These are phyloP conservation scores for Firmiana major DNA, from an alignment of 345 rosid genomes.

Conservation along the genomic window DNA sequence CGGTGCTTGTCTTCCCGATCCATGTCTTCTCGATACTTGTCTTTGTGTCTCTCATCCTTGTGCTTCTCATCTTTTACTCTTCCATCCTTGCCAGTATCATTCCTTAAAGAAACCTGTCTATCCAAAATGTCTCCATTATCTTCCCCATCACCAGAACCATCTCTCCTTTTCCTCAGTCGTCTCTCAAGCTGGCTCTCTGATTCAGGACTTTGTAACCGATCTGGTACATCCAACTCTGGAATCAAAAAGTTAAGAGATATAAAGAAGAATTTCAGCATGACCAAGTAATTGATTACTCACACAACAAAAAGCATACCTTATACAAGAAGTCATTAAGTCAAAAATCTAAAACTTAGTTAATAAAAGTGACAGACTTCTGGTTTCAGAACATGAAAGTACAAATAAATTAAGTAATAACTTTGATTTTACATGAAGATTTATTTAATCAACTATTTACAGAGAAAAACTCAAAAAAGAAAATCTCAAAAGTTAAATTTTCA, in stretches of 20 bases:
- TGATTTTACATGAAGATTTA: not conserved
- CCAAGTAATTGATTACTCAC: not conserved
- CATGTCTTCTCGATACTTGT: slow-evolving; percentile 43
- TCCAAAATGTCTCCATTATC: slow-evolving; percentile 51
- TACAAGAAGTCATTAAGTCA: not conserved
- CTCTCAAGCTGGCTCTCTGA: slow-evolving; percentile 53
- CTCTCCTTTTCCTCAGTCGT: slow-evolving; percentile 60
- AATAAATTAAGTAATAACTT: not conserved
- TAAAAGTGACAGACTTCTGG: not conserved
- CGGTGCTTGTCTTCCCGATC: slow-evolving; percentile 52
- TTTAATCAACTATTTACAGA: not conserved
- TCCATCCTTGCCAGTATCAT: slow-evolving; percentile 54
- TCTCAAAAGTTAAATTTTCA: not conserved
- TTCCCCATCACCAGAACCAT: slow-evolving; percentile 52
- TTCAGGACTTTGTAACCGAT: slow-evolving; percentile 47
- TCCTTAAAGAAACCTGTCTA: slow-evolving; percentile 38
- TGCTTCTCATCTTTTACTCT: slow-evolving; percentile 60
- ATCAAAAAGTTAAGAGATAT: slow-evolving; percentile 15
- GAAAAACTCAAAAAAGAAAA: not conserved
- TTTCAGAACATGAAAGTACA: not conserved
- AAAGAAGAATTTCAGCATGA: slow-evolving; percentile 10
- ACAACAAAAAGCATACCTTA: not conserved
- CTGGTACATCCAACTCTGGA: slow-evolving; percentile 51
- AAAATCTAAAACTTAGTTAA: not conserved
- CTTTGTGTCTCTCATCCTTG: slow-evolving; percentile 54